Conservation (phyloP, 345 rosid species). For the Tarenaya hassleriana region DNA sequence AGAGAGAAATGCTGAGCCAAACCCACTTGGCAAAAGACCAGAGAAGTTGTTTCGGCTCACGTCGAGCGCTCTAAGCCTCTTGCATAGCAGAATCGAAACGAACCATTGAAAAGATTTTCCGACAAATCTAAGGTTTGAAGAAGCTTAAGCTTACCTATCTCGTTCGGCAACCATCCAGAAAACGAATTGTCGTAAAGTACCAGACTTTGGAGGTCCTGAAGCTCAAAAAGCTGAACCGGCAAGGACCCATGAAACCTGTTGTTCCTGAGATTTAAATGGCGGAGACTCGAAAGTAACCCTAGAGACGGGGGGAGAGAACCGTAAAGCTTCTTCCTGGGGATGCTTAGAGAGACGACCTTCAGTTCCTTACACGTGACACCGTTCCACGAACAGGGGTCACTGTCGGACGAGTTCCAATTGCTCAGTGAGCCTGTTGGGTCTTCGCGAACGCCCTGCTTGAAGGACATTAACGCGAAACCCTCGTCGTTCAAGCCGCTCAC, state of each 20-base stretch:
- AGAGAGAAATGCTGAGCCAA: conserved; percentile 55
- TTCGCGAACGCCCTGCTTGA: conserved; percentile 51
- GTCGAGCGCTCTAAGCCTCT: conserved; percentile 61
- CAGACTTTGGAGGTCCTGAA: conserved; percentile 78
- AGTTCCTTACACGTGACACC: conserved; percentile 81
- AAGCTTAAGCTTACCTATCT: conserved; percentile 63
- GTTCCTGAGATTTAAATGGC: conserved; percentile 80
- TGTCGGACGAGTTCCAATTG: conserved; percentile 79
- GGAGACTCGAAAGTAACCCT: conserved; percentile 74
- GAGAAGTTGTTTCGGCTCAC: conserved; percentile 79
- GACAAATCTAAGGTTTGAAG: conserved; percentile 84
- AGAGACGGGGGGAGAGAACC: conserved; percentile 75
- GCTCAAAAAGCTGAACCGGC: conserved; percentile 63
- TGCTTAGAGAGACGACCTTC: conserved; percentile 70
- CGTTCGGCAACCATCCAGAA: conserved; percentile 60
- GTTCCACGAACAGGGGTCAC: conserved; percentile 80
- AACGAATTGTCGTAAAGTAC: conserved; percentile 91
- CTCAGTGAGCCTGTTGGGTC: conserved; percentile 78
- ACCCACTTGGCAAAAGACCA: conserved; percentile 59
- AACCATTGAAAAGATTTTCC: conserved; percentile 71
- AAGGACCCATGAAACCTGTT: conserved; percentile 61
- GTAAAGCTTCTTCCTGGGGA: conserved; percentile 74
- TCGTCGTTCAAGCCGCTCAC: conserved; percentile 45
- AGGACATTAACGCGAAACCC: conserved; percentile 68
- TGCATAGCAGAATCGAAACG: conserved; percentile 73